Percentiles rank a stretch among this genome's conserved stretches.
Conservation (phyloP, 345 rosid species). For the Populus simonii region DNA sequence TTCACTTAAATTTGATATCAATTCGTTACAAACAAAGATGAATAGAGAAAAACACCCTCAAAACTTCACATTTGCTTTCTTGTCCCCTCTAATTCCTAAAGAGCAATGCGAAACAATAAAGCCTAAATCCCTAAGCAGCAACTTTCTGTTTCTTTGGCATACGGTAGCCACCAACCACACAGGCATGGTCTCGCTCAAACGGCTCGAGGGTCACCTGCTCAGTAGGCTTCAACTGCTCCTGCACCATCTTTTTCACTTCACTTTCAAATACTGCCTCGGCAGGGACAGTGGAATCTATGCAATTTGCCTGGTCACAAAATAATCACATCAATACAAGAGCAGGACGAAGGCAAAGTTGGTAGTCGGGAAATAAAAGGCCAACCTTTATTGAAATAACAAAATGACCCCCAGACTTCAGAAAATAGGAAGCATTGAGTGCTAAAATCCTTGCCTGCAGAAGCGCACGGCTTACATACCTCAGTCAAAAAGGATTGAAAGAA, state of each 20-base stretch:
- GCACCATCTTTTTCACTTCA: constrained; percentile 84
- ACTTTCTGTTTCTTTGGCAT: constrained; percentile 79
- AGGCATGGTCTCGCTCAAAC: constrained; percentile 93
- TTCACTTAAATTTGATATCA: not conserved
- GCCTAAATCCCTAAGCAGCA: constrained; percentile 13
- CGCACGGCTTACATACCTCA: not conserved
- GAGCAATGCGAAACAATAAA: not conserved
- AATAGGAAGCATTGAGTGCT: constrained; percentile 80
- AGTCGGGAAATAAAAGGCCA: not conserved
- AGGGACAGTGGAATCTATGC: constrained; percentile 85
- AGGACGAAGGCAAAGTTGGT: not conserved
- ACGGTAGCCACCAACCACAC: constrained; percentile 85
- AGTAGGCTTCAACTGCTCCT: constrained; percentile 77
- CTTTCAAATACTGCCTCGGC: constrained; percentile 80
- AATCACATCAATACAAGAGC: not conserved
- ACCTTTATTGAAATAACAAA: constrained; percentile 99
- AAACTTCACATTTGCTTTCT: not conserved
- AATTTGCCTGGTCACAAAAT: constrained; percentile 58
- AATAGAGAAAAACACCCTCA: not conserved
- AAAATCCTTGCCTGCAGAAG: constrained; percentile 78
- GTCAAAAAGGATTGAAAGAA: not conserved
- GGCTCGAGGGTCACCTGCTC: constrained; percentile 97
- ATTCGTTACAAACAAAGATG: not conserved
- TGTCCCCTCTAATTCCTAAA: not conserved
- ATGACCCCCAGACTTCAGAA: constrained; percentile 90